Evolutionary conservation across 2,329 filamentous ascomycete genomes (phyloP), one percentile per base, ranked within the genome.

Genomic region (Neoascochyta sp.): DNA sequence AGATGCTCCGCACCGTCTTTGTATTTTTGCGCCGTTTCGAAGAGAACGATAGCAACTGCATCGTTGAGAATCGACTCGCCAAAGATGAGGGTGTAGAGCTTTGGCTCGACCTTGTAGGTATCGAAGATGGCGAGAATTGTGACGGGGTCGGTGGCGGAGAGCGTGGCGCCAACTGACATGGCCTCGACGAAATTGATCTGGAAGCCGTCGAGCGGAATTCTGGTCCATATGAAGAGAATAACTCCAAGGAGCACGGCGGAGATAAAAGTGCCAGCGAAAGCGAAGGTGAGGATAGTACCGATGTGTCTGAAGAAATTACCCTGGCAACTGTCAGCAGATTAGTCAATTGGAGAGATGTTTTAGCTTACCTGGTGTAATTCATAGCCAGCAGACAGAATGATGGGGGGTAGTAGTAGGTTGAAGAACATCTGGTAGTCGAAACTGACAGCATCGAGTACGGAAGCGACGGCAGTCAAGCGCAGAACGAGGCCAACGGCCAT

Each of bases 381-480:
- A 67, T 96, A 98, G 32, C 92, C 92, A 10, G 90, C 95, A 10
- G 89, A 90, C 16, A 98, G 75, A 60, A 98, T 98, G 60, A 98
- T 98, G 34, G 92, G 92, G 20, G 92, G 92, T n/a, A 98, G 83
- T 9, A 98, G 78, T 24, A 98, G 78, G 65, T 98, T 98, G 74
- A 98, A 98, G 74, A 98, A 98, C 72, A 96, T 95, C 60, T 96
- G 89, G 63, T 95, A 95, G 69, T 96, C 85, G 72, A 98, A 98
- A 65, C 83, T 94, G 57, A 98, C 88, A 44, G 86, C 81, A 59
- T 86, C 85, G 62, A 89, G 83, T 52, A 98, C 88, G 42, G 83
- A 86, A 41, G 86, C 82, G 45, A 83, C 82, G 29, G 83, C 81
- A 23, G 80, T 86, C 42, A 95, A 70, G 55, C 92, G 79, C 36